Evolutionary conservation across 768 basidiomycete species (phyloP).

Genomic region (Sporobolomyces phaffii): DNA sequence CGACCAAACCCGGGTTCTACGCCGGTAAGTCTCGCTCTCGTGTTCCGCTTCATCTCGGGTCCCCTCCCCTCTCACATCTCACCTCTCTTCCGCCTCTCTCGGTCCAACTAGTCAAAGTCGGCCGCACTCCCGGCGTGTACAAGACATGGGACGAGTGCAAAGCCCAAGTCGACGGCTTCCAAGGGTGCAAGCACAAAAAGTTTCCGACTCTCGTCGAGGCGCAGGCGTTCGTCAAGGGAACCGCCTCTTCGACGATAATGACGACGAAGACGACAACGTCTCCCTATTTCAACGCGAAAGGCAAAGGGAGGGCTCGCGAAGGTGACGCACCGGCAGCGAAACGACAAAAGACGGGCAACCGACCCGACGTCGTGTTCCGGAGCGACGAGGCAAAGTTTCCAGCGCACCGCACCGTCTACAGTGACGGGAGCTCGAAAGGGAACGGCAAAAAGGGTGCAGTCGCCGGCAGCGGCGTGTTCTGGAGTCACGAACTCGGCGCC

Average conservation of each 20-base stretch:
- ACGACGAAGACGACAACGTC: too few species aligned
- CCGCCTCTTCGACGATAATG: background rate
- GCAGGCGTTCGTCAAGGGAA: slow-evolving; percentile 50
- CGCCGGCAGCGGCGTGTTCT: slow-evolving; percentile 87
- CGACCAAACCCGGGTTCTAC: slow-evolving; percentile 23
- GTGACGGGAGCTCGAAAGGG: slow-evolving; percentile 77
- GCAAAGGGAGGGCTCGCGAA: background rate
- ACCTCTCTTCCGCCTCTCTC: background rate
- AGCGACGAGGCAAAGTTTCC: background rate
- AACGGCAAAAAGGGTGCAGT: slow-evolving; percentile 65
- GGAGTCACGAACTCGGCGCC: slow-evolving; percentile 52
- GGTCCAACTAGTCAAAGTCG: slow-evolving; percentile 59
- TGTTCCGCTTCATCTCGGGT: background rate
- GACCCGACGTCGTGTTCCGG: background rate
- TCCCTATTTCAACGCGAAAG: background rate
- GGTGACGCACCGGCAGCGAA: background rate
- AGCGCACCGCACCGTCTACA: slow-evolving; percentile 59
- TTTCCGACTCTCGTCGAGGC: slow-evolving; percentile 59
- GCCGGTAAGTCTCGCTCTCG: slow-evolving; percentile 17
- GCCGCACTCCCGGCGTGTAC: slow-evolving; percentile 62
- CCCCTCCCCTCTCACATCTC: background rate
- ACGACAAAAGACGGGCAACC: background rate
- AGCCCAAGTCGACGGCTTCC: slow-evolving; percentile 61
- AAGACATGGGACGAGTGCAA: slow-evolving; percentile 68
- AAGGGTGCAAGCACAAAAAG: slow-evolving; percentile 62